Evolutionary conservation across 768 basidiomycete species (phyloP), one percentile per base, ranked within the genome.

Genomic region (Pluteus cervinus): DNA sequence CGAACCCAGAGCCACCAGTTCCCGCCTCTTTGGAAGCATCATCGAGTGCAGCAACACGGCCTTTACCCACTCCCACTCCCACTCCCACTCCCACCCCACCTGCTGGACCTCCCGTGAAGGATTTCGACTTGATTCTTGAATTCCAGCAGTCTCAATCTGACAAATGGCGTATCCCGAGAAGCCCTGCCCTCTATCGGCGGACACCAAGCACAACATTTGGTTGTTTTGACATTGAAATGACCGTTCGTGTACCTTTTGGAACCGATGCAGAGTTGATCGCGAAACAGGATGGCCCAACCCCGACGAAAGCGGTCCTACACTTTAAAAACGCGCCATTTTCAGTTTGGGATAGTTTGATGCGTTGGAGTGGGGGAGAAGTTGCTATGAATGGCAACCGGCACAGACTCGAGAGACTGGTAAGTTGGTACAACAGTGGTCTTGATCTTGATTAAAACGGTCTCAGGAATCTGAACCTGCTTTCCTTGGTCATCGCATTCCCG

Each of bases 71-170:
- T 24, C 25, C 34, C 24, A 36, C 16, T n/a, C n/a, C n/a, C n/a
- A n/a, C n/a, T n/a, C n/a, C n/a, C n/a, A 15, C 46, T 38, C 28
- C 50, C 37, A n/a, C 41, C 49, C 17, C 11, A 38, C 8, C 32
- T 48, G 3, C 33, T 42, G 23, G 33, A 28, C 41, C 48, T 29
- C 52, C 71, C 12, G 52, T 68, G 23, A 79, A 71, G 49, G 72
- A 75, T n/a, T 84, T 79, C 48, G 86, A 88, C 51, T 52, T 89
- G 1, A 74, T 87, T 16, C 50, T 89, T 36, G 82, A 85, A 49
- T 87, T 85, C 45, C 60, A 68, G 34, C 86, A 87, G 49, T 58
- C 62, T 4, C 65, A 75, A 3, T 62, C 63, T 29, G 81, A 85
- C 32, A 71, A 78, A n/a, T 81, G 76, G 74, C 47, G 82, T 5